Evolutionary conservation across 768 basidiomycete genomes (phyloP).

Genomic region (Agaricus blazei): DNA sequence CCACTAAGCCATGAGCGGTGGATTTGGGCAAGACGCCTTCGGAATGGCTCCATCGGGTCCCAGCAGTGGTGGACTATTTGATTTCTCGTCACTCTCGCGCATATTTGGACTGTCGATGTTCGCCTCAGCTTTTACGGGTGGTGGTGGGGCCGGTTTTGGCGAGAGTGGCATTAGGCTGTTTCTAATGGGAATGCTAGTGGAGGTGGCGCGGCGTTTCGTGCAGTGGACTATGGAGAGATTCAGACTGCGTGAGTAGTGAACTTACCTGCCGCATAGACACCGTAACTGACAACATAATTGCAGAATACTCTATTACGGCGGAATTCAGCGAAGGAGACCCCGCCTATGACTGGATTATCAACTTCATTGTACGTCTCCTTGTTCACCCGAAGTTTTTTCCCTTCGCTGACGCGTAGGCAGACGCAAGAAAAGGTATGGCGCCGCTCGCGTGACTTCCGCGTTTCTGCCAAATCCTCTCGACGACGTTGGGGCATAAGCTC

Average conservation of each 20-base stretch:
- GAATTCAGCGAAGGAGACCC: slow-evolving; percentile 43
- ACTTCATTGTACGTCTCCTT: slow-evolving; percentile 31
- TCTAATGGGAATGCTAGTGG: slow-evolving; percentile 31
- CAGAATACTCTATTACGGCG: slow-evolving; percentile 41
- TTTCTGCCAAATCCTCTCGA: slow-evolving; percentile 33
- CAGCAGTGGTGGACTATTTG: slow-evolving; percentile 1
- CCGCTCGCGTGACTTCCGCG: slow-evolving; percentile 34
- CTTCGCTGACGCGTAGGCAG: slow-evolving; percentile 15
- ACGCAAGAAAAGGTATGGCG: slow-evolving; percentile 41
- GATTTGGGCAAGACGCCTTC: neutral
- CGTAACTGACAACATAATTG: neutral
- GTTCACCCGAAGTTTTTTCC: neutral
- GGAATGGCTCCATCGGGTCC: neutral
- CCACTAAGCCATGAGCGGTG: neutral
- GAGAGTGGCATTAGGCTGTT: slow-evolving; percentile 25
- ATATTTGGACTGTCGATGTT: slow-evolving; percentile 33
- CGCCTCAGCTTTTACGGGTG: slow-evolving; percentile 21
- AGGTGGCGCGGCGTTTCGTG: slow-evolving; percentile 33
- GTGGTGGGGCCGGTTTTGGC: slow-evolving; percentile 11
- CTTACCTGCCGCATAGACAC: neutral
- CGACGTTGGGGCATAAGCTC: slow-evolving; percentile 32
- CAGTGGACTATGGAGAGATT: slow-evolving; percentile 31
- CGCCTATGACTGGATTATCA: slow-evolving; percentile 44
- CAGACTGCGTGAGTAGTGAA: slow-evolving; percentile 27
- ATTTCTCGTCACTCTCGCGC: slow-evolving; percentile 15